Conservation (phyloP, 129 eudicot genomes). For the Centrapalus pauciflorus region DNA sequence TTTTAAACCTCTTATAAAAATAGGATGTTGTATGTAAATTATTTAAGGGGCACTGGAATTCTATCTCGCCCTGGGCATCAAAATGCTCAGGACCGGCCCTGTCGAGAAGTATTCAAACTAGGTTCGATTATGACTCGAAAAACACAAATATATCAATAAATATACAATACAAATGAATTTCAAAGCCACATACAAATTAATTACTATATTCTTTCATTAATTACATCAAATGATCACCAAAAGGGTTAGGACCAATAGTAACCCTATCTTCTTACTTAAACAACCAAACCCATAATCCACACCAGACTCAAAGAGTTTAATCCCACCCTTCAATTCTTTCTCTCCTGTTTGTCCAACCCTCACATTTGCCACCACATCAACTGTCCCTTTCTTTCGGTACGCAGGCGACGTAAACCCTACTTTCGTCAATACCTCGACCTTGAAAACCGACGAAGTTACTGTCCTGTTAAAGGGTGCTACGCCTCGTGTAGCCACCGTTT, state of each 20-base stretch:
- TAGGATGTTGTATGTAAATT: no score
- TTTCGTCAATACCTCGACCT: slow-evolving; percentile 24
- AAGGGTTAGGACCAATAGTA: slow-evolving; percentile 17
- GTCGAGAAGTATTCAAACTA: no score
- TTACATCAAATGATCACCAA: slow-evolving; percentile 11
- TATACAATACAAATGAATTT: no score
- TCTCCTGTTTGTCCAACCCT: slow-evolving; percentile 22
- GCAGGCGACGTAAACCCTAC: slow-evolving; percentile 30
- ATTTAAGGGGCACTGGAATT: no score
- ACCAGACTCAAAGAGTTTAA: slow-evolving; percentile 22
- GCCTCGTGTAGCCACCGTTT: slow-evolving; percentile 14
- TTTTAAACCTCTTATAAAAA: no score
- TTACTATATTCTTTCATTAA: no score
- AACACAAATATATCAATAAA: no score
- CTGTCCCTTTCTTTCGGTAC: slow-evolving; percentile 12
- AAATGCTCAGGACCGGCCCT: no score
- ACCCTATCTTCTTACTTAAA: background rate
- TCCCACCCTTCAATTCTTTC: slow-evolving; percentile 7
- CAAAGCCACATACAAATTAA: no score
- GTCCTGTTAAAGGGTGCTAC: slow-evolving; percentile 18
- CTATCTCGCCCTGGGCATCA: no score
- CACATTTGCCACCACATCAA: slow-evolving; percentile 19
- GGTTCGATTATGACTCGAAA: no score
- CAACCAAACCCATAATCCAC: slow-evolving; percentile 4
- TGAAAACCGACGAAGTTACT: slow-evolving; percentile 16